Base-by-base conservation (phyloP, 768 basidiomycete species). In the Pisolithus sp. region DNA sequence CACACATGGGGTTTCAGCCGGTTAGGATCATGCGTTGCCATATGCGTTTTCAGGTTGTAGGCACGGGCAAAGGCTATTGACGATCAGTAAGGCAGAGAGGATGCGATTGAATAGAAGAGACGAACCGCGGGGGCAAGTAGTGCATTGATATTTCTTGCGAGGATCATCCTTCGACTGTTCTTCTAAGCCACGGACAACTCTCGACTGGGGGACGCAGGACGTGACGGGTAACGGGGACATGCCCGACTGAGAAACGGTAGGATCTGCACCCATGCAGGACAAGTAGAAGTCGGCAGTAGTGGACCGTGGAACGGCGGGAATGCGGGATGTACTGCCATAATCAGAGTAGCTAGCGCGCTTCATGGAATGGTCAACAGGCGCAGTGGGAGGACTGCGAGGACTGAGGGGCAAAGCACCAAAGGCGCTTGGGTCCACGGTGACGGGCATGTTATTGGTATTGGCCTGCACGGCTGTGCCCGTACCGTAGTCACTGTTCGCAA, bases 11-110 rank as follows among this genome's bases (percentile, higher is more conserved):
- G 91, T 73, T 95, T 97, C 46, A 85, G 72, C 54, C 93, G 79
- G 68, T 90, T 85, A 21, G 94, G 93, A 65, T 95, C 91, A 69
- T 97, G 93, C 4, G 93, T 97, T 23, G 87, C 86, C 79, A 89
- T 84, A 68, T 96, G 93, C 0, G 93, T 94, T 74, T 97, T 97
- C 52, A 97, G 71, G 62, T 97, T 97, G 70, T 89, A 96, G 2
- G 92, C 92, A 24, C 93, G 77, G 10, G 93, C 93, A 59, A 97
- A 97, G 1, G 88, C 94, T 88, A 53, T 28, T 7, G 20, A 20
- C 28, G 7, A 18, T 59, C 31, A 68, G 52, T 3, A 42, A 37
- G 8, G 21, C 17, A 38, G 26, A 24, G 23, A 20, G 4, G n/a
- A 1, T 9, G 18, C 4, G 28, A 24, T 10, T 23, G 37, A 17